Evolutionary conservation across 2,329 filamentous ascomycete species (phyloP), one percentile per base, ranked within the genome.

Genomic region (Xenoacremonium recifei): DNA sequence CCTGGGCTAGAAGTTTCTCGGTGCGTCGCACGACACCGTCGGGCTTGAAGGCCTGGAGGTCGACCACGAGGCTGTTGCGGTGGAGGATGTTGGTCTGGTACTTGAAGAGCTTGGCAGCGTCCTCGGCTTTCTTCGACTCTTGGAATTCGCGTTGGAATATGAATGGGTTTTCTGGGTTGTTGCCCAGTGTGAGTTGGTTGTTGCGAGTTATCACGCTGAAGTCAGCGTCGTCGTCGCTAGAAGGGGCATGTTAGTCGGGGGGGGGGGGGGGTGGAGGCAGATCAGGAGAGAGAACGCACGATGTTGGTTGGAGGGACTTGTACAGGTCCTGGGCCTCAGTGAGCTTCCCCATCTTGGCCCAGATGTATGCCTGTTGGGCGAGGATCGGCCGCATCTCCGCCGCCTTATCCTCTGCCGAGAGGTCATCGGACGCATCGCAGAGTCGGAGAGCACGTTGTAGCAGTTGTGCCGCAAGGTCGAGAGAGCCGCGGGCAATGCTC

Each of bases 351-450:
- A 87, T 63, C 50, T 77, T 80, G 3, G 78, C 76, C 43, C 87
- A 74, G 2, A 89, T 84, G 54, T 85, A 91, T 19, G 86, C 77
- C 57, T 89, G 84, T 64, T 93, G 89, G 18, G 88, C 77, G 21
- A 83, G 72, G 44, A 95, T 90, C 9, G 88, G 85, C 21, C 87
- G 70, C 49, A 90, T 67, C 65, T 95, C 88, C 0, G 78, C 75
- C 60, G 79, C 75, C 69, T 87, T 90, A 51, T 93, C 88, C 39
- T 85, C 83, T 5, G 87, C 81, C 15, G 72, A 76, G 45, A 92
- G 67, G 45, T 92, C 87, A 37, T 90, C 85, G 11, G 85, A 76
- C 4, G 78, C 78, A 60, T 86, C 81, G 60, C 88, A 93, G 16
- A 92, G 70, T 51, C 83, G 78, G 53, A 76, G 77, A 3, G 89